Evolutionary conservation across 2,329 filamentous ascomycete genomes (phyloP), one percentile per base, ranked within the genome.

Genomic region (Phialemoniopsis sp.): DNA sequence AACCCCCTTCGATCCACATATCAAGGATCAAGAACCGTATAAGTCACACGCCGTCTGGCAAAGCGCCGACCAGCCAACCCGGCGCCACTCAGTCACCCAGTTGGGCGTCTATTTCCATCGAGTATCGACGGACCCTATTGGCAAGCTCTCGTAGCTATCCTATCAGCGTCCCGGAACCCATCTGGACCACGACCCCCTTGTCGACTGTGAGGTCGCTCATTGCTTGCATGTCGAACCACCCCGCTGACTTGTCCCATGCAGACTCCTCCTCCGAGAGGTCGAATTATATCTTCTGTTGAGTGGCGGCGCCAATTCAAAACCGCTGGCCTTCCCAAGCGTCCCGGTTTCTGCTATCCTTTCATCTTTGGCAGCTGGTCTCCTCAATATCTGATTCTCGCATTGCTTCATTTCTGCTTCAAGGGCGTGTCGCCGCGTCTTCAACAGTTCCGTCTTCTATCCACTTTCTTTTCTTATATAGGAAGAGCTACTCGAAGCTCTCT

Each of bases 321-420:
- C 67, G 60, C 55, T 32, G 21, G 32, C 58, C 49, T 55, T 58
- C 57, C 60, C 66, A 26, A 26, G 21, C 21, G 21, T 26, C 69
- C 67, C 62, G 60, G 46, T 49, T 49, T 48, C 49, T 55, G 54
- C 54, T 49, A 46, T 54, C 55, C 53, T 60, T 56, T 68, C 60
- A 54, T 62, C 47, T 55, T 60, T 66, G 68, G 66, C 67, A 78
- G 75, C 75, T 78, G 74, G 74, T 63, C 73, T 79, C 21, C 72
- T 65, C 55, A 59, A 49, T 58, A 56, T 60, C 54, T 60, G 48
- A 42, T 38, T 52, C 47, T 51, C 52, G 59, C 47, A 49, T 58
- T 53, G 53, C 62, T 62, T 52, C 48, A 26, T 56, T 63, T 52
- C 52, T 62, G 45, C 53, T 56, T 48, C 49, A 45, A 51, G 51